Conservation (phyloP, 768 basidiomycete species). For the Imleria badia region DNA sequence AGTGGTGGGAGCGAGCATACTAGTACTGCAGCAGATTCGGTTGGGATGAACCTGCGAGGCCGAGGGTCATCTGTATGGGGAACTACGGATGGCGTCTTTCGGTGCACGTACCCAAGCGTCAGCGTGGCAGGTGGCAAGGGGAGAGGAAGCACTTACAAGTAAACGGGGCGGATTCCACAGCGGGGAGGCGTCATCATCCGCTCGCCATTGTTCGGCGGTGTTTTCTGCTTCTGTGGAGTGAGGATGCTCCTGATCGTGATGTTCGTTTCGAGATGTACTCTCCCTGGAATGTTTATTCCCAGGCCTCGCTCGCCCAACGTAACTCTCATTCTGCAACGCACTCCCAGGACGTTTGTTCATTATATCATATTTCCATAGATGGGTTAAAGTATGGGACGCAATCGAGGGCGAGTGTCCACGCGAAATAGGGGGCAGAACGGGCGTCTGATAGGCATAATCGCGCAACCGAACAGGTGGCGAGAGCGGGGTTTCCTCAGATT, state of each 20-base stretch:
- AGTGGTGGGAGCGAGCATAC: no score
- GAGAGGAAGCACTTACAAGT: slow-evolving; percentile 14
- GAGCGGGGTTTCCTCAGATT: slow-evolving; percentile 11
- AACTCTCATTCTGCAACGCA: slow-evolving; percentile 27
- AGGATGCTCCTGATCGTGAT: slow-evolving; percentile 14
- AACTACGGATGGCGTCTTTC: slow-evolving; percentile 18
- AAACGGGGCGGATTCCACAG: slow-evolving; percentile 19
- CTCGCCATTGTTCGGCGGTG: slow-evolving; percentile 32
- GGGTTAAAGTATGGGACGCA: slow-evolving; percentile 29
- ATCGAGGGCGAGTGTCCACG: slow-evolving; percentile 21
- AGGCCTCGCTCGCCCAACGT: slow-evolving; percentile 17
- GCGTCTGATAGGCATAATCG: slow-evolving; percentile 32
- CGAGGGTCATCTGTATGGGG: slow-evolving; percentile 10
- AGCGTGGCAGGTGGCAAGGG: no score
- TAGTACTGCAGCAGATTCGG: no score
- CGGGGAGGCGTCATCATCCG: slow-evolving; percentile 22
- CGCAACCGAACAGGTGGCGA: slow-evolving; percentile 28
- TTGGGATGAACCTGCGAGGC: no score
- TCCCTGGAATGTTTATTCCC: slow-evolving; percentile 25
- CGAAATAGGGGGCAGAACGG: slow-evolving; percentile 8
- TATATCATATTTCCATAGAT: slow-evolving; percentile 33
- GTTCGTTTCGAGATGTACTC: slow-evolving; percentile 17
- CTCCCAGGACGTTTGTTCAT: slow-evolving; percentile 25
- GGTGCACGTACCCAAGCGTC: neutral
- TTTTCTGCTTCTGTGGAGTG: slow-evolving; percentile 24